Evolutionary conservation across 306 rosid genomes (phyloP), one percentile per base, ranked within the genome.

Genomic region (Pterocarpus macrocarpus): DNA sequence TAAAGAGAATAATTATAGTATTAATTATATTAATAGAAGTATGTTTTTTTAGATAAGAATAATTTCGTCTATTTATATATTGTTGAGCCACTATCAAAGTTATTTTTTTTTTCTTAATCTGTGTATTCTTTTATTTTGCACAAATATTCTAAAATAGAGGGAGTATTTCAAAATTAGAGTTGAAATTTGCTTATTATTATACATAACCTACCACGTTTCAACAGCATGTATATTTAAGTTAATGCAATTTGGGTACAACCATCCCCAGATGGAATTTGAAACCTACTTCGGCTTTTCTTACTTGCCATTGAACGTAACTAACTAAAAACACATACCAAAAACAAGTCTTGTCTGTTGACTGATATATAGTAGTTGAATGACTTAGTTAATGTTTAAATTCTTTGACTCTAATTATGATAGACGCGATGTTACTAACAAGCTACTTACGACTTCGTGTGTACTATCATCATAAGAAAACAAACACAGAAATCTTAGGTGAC

Each of bases 401-500:
- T 64, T 52, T 41, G 74, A 64, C 71, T 64, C 59, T 80, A 72
- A 15, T 43, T 58, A n/a, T 12, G 39, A 22, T 22, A 3, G 1
- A 38, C 41, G 4, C 41, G 6, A 0, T 47, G 71, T 45, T 59
- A 36, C 65, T 62, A 49, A 49, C 67, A 61, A n/a, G 4, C 76
- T 50, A 50, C 44, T 9, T 69, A 8, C 64, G 6, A 12, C 64
- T 35, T 70, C 8, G 83, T 78, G 72, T 80, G 63, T 78, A 35
- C 36, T 55, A 56, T 41, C 49, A 43, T 57, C 83, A 34, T 50
- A 62, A 5, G 55, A 71, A 80, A 80, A 47, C 17, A 58, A 69
- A 71, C n/a, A 71, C 15, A 44, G 2, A 80, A 70, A 45, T 49
- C 14, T 34, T 71, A 50, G 50, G 9, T 34, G n/a, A 50, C 4